Evolutionary conservation across 305 asterid genomes (phyloP).

Genomic region (Coffea humblotiana): DNA sequence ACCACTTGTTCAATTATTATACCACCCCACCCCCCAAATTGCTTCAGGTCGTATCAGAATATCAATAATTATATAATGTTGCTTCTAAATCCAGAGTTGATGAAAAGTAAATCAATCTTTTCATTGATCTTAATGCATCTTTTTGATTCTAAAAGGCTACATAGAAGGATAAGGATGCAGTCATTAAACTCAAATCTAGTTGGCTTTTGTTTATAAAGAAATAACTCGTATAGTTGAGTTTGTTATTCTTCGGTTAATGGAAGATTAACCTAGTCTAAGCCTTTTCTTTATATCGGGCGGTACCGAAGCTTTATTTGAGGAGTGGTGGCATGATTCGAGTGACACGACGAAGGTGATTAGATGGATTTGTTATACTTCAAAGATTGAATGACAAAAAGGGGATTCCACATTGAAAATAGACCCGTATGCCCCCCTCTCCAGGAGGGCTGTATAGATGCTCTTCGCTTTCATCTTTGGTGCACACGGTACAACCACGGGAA

Average conservation of each 20-base stretch:
- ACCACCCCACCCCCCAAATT: not conserved
- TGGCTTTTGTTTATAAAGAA: constrained; percentile 17
- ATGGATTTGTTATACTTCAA: not conserved
- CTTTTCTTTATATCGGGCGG: not conserved
- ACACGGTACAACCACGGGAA: not conserved
- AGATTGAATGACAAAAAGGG: not conserved
- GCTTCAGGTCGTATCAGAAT: not conserved
- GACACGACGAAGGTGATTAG: not conserved
- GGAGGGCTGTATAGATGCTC: not conserved
- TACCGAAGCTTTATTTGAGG: not conserved
- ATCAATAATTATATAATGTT: not conserved
- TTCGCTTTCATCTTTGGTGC: not conserved
- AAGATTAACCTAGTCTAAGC: not conserved
- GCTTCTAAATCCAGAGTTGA: not conserved
- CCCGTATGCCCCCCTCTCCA: not conserved
- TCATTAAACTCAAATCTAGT: constrained; percentile 24
- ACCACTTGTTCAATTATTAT: not conserved
- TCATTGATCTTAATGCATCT: constrained; percentile 6
- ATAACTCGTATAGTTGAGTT: not conserved
- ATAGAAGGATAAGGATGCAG: constrained; percentile 38
- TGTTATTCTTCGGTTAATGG: not conserved
- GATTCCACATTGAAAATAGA: not conserved
- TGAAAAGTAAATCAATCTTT: constrained; percentile 13
- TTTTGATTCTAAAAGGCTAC: constrained; percentile 4
- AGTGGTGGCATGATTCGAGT: constrained; percentile 10